phyloP scores from a whole-genome alignment of 2,329 filamentous ascomycete species.

The Talaromyces sp. region DNA sequence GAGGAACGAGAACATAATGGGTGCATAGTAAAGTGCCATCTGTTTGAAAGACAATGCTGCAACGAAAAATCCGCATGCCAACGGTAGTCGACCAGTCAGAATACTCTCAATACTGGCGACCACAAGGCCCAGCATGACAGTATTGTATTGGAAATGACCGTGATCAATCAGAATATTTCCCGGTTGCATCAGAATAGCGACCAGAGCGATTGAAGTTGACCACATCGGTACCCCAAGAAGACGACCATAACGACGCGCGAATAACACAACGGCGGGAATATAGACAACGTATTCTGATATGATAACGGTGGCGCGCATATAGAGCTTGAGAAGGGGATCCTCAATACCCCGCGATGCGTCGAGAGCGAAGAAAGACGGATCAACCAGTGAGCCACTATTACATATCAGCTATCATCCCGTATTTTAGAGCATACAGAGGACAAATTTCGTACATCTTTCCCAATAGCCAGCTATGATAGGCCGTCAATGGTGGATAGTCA shows the following conservation, averaged over 20 bases:
- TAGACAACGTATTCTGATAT: slow-evolving; percentile 88
- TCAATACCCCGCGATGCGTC: slow-evolving; percentile 76
- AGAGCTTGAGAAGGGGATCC: slow-evolving; percentile 76
- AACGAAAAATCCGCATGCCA: slow-evolving; percentile 92
- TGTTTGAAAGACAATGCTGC: slow-evolving; percentile 95
- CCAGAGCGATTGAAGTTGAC: slow-evolving; percentile 77
- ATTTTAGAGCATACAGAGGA: slow-evolving; percentile 11
- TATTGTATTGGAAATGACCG: slow-evolving; percentile 96
- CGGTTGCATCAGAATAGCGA: slow-evolving; percentile 88
- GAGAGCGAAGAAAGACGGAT: slow-evolving; percentile 82
- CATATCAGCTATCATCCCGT: background rate
- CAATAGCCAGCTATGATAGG: slow-evolving; percentile 95
- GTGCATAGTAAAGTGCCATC: slow-evolving; percentile 97
- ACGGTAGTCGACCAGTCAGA: slow-evolving; percentile 74
- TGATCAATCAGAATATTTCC: slow-evolving; percentile 88
- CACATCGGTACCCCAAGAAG: slow-evolving; percentile 72
- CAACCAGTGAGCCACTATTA: slow-evolving; percentile 64
- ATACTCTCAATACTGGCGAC: slow-evolving; percentile 84
- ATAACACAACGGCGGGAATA: slow-evolving; percentile 77
- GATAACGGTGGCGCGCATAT: slow-evolving; percentile 90
- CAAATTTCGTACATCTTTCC: slow-evolving; percentile 63
- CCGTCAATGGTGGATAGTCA: slow-evolving; percentile 94
- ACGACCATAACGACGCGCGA: slow-evolving; percentile 73
- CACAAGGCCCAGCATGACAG: slow-evolving; percentile 91
- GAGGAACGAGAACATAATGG: slow-evolving; percentile 85